Evolutionary conservation across 805 yeast species (phyloP), one percentile per base, ranked within the genome.

Genomic region (Wickerhamomyces alni): DNA sequence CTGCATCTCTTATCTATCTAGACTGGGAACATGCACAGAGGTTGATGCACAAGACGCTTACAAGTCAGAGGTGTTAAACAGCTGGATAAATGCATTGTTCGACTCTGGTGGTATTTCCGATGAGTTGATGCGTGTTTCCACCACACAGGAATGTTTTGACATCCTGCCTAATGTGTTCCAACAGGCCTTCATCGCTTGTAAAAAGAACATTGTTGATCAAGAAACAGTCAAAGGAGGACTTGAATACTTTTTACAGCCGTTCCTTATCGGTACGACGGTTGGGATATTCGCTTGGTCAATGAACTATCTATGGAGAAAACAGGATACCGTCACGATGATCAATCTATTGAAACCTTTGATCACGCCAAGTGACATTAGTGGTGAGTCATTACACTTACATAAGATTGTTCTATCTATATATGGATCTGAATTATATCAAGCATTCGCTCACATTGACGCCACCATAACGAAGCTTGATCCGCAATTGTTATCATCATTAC

Each of bases 51-150:
- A 54, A 3, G 50, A 57, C 32, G 35, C 52, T 41, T 38, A 48
- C 46, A 22, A 62, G 39, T 46, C 54, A 17, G 60, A 60, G 31
- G 47, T 63, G 9, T 61, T 81, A 15, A 74, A 76, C 33, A 82
- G 77, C 18, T 91, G 98, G 98, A 74, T 84, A 34, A 64, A 73
- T 21, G 89, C 93, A 1, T 59, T 91, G 30, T 88, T 85, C 60
- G 89, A 87, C 45, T 79, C 85, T 25, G 82, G 81, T 29, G 95
- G 96, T 3, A 76, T 89, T 28, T 81, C 95, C 0, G 97, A 91
- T 59, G 89, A 84, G 33, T 62, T 88, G 44, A 76, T 89, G 53
- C 74, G 80, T 48, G 67, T 78, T 10, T 75, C 85, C 1, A 68
- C 80, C 7, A 73, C 82, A 15, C 75, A 76, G 47, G 89, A 86